Percentiles rank a stretch among this genome's conserved stretches.
phyloP scores from a whole-genome alignment of 2,329 filamentous ascomycete species.

The Epichloe amarillans region DNA sequence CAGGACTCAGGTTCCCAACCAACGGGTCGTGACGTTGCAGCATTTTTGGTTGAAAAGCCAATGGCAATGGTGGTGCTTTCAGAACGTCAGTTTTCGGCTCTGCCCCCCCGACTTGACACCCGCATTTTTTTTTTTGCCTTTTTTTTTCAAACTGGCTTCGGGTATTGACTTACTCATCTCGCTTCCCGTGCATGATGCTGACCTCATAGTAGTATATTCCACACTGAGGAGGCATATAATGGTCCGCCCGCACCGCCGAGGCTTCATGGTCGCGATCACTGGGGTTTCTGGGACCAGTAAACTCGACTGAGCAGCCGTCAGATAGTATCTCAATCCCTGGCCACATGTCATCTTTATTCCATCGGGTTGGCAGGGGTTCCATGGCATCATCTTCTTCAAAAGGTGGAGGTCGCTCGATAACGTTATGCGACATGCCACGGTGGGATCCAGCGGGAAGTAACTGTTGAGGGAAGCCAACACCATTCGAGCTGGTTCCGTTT shows the following conservation, averaged over 20 bases:
- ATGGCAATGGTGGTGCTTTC: conserved; percentile 46
- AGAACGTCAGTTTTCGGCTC: conserved; percentile 2
- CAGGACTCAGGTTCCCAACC: conserved; percentile 58
- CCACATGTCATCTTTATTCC: conserved; percentile 70
- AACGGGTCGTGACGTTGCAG: conserved; percentile 40
- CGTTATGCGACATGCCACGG: conserved; percentile 68
- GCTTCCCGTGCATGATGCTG: conserved; percentile 34
- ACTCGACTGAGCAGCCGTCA: conserved; percentile 61
- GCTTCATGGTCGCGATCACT: conserved; percentile 57
- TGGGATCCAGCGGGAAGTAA: conserved; percentile 38
- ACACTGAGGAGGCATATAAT: conserved; percentile 76
- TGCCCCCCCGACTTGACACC: background rate
- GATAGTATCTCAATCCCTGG: conserved; percentile 58
- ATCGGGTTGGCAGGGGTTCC: conserved; percentile 63
- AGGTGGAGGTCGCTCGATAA: conserved; percentile 61
- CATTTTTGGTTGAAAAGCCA: conserved; percentile 44
- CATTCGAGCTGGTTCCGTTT: conserved; percentile 35
- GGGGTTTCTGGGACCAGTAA: conserved; percentile 31
- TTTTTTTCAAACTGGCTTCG: background rate
- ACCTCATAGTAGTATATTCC: conserved; percentile 93
- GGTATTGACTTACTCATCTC: conserved; percentile 38
- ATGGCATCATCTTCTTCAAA: conserved; percentile 45
- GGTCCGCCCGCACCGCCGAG: conserved; percentile 67
- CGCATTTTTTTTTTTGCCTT: background rate
- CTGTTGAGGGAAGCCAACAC: conserved; percentile 32